Percentiles rank a stretch among this genome's conserved stretches.
phyloP scores from a whole-genome alignment of 352 stramenopile genomes.

The Phytophthora uliginosa region DNA sequence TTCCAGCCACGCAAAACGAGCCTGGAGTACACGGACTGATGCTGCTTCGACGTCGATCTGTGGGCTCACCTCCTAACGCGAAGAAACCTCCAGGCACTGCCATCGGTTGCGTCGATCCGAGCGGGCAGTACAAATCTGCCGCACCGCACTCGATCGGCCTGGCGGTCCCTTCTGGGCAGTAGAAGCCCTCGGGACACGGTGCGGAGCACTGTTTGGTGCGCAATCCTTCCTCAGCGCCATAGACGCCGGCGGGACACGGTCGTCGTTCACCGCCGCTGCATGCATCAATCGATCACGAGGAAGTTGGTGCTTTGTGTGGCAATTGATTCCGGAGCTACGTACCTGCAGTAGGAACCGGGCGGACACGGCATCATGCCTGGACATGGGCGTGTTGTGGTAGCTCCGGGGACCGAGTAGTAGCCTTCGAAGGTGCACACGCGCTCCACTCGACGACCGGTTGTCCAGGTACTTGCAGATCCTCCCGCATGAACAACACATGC shows the following conservation, averaged over 20 bases:
- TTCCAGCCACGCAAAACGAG: constrained; percentile 69
- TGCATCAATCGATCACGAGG: constrained; percentile 1
- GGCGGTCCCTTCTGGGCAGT: constrained; percentile 56
- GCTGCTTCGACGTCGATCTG: constrained; percentile 26
- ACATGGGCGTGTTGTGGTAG: constrained; percentile 53
- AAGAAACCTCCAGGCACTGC: constrained; percentile 55
- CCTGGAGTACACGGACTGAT: constrained; percentile 57
- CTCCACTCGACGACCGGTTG: constrained; percentile 11
- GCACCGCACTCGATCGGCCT: constrained; percentile 54
- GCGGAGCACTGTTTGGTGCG: constrained; percentile 57
- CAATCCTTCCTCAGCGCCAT: constrained; percentile 57
- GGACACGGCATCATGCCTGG: constrained; percentile 49
- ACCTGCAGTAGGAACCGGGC: constrained; percentile 74
- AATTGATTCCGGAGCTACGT: constrained; percentile 22
- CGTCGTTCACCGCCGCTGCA: constrained; percentile 43
- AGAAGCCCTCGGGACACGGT: constrained; percentile 71
- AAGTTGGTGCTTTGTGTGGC: constrained; percentile 2
- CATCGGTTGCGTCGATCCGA: constrained; percentile 43
- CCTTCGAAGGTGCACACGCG: constrained; percentile 56
- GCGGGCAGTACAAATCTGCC: constrained; percentile 64
- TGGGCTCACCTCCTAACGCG: constrained; percentile 40
- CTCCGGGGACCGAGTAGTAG: constrained; percentile 53
- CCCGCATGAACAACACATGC: constrained; percentile 4
- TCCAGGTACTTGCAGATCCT: constrained; percentile 12
- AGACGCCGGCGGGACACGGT: constrained; percentile 70